Conservation (phyloP, 108 stramenopile species). For the Stephanodiscus triporus region DNA sequence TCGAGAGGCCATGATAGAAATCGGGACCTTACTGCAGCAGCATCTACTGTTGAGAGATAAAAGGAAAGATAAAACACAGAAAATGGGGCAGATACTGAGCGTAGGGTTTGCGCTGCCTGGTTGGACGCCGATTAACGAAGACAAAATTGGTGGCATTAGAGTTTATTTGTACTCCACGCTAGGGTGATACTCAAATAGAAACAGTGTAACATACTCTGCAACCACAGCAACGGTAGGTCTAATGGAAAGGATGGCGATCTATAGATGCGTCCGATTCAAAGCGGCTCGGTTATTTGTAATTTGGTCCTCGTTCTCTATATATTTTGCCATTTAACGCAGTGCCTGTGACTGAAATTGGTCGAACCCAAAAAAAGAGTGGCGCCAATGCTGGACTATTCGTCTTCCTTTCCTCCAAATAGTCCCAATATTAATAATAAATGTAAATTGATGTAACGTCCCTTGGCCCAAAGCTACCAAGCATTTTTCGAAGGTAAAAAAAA, state of each 20-base stretch:
- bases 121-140: slow-evolving; percentile 26
- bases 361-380: background rate
- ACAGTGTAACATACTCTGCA: background rate
- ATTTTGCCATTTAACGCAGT: slow-evolving; percentile 1
- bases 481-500: no score
- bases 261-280: no score
- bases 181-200: background rate
- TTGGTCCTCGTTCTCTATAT: no score
- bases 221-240: no score
- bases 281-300: no score
- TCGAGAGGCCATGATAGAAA: slow-evolving; percentile 45
- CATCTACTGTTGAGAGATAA: slow-evolving; percentile 7
- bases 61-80: background rate
- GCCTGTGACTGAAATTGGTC: background rate
- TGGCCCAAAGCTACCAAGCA: no score
- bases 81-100: slow-evolving; percentile 22
- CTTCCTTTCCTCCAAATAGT: background rate
- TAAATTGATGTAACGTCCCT: slow-evolving; percentile 1
- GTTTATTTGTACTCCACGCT: slow-evolving; percentile 32
- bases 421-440: background rate
- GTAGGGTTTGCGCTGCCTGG: slow-evolving; percentile 43
- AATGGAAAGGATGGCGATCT: no score
- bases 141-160: slow-evolving; percentile 23
- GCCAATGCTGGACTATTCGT: background rate
- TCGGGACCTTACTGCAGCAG: slow-evolving; percentile 30